Evolutionary conservation across 2,329 filamentous ascomycete species (phyloP).

Genomic region (Colletotrichum incanum): DNA sequence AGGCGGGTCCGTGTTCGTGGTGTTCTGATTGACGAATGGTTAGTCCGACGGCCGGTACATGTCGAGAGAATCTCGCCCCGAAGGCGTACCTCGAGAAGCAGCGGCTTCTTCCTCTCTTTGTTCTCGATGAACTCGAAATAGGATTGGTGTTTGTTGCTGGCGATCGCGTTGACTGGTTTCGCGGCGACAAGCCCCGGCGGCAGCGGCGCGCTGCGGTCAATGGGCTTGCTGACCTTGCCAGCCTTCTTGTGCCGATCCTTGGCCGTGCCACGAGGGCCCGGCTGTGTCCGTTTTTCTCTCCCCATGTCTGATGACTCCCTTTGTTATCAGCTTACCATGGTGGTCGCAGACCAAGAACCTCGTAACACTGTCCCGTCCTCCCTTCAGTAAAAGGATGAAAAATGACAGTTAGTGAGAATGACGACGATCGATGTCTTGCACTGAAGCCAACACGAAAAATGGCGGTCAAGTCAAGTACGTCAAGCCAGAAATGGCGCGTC

Average conservation of each 20-base stretch:
- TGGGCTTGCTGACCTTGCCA: conserved; percentile 31
- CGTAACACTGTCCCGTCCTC: conserved; percentile 12
- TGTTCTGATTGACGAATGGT: conserved; percentile 60
- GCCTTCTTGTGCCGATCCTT: conserved; percentile 42
- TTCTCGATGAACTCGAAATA: conserved; percentile 78
- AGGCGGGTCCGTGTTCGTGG: conserved; percentile 66
- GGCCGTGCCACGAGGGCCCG: conserved; percentile 37
- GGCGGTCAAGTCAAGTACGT: conserved; percentile 32
- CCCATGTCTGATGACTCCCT: conserved; percentile 39
- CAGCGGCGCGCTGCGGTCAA: conserved; percentile 52
- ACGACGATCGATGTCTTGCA: conserved; percentile 13
- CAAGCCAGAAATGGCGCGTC: conserved; percentile 26
- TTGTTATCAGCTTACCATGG: conserved; percentile 41
- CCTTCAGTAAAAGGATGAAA: conserved; percentile 6
- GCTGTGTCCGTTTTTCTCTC: conserved; percentile 43
- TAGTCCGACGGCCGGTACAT: conserved; percentile 17
- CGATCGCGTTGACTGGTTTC: conserved; percentile 52
- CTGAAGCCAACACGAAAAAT: conserved; percentile 8
- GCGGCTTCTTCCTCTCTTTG: conserved; percentile 75
- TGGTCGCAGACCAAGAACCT: conserved; percentile 22
- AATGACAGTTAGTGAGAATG: conserved; percentile 30
- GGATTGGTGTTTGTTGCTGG: conserved; percentile 71
- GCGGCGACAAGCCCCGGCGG: conserved; percentile 54
- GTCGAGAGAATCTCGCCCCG: not conserved
- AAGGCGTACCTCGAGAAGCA: conserved; percentile 71